phyloP scores from a whole-genome alignment of 352 stramenopile genomes.

The Globisporangium echinulatum region DNA sequence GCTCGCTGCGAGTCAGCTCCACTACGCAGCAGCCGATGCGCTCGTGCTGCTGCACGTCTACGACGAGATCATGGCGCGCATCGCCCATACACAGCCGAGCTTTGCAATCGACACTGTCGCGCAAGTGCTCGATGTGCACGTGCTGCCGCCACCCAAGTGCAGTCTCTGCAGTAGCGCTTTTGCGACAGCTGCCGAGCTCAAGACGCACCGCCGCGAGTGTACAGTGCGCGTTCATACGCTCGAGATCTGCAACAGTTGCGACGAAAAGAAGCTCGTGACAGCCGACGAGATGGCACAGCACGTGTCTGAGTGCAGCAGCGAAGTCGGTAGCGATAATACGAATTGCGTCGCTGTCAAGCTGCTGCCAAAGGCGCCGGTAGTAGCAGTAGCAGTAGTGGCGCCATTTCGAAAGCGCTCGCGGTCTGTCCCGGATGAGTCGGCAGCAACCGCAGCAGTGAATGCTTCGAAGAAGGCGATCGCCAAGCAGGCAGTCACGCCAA shows the following conservation, averaged over 20 bases:
- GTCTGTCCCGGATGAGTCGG: constrained; percentile 11
- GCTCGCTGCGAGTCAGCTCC: constrained; percentile 41
- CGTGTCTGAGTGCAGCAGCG: constrained; percentile 27
- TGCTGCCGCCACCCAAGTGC: constrained; percentile 38
- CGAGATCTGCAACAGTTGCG: constrained; percentile 35
- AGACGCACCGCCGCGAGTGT: constrained; percentile 44
- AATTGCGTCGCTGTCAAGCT: constrained; percentile 4
- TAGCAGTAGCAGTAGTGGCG: background rate
- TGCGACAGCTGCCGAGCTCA: constrained; percentile 26
- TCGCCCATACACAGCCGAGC: constrained; percentile 16
- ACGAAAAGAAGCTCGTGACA: constrained; percentile 40
- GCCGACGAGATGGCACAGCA: constrained; percentile 36
- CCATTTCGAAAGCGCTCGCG: constrained; percentile 22
- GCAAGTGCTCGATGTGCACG: constrained; percentile 57
- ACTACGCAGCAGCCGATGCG: constrained; percentile 69
- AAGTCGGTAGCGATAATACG: constrained; percentile 7
- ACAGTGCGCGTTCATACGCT: constrained; percentile 26
- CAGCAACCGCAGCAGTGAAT: background rate
- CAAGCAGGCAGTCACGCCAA: too few species aligned
- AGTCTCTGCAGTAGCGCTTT: constrained; percentile 42
- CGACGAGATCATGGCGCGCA: constrained; percentile 39
- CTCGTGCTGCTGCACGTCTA: constrained; percentile 69
- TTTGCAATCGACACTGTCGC: constrained; percentile 46
- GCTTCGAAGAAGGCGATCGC: background rate
- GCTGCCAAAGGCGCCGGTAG: constrained; percentile 6